A percentile compares a stretch with the other conserved stretches of the same genome.
These are phyloP conservation scores for Achlya hypogyna DNA, from an alignment of 352 stramenopile species.

Conservation along the genomic window DNA sequence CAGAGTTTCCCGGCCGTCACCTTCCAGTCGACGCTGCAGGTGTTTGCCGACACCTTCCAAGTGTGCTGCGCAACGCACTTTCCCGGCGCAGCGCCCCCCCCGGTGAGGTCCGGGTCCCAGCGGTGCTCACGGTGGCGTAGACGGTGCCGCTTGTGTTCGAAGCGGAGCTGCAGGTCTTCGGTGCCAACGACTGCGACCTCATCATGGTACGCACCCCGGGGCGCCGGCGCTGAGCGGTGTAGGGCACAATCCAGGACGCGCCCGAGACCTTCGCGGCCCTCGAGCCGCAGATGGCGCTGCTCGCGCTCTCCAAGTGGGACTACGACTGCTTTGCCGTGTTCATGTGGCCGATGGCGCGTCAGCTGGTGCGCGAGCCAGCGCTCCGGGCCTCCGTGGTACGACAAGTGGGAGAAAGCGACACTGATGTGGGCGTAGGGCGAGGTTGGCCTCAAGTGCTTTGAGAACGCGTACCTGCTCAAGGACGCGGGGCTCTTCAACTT, in stretches of 20 bases:
- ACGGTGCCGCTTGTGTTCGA: conserved; percentile 6
- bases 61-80: conserved; percentile 34
- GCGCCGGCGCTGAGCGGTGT: conserved; percentile 27
- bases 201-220: conserved; percentile 32
- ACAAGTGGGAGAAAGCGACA: background rate
- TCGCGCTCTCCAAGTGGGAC: conserved; percentile 58
- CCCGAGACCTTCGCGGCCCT: conserved; percentile 21
- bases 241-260: background rate
- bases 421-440: conserved; percentile 17
- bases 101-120: background rate
- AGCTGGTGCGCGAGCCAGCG: background rate
- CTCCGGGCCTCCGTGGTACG: conserved; percentile 21
- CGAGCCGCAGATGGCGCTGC: conserved; percentile 36
- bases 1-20: conserved; percentile 24
- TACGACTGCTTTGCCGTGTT: conserved; percentile 63
- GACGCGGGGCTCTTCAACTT: conserved; percentile 21
- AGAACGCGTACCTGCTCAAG: conserved; percentile 51
- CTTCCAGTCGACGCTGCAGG: conserved; percentile 28
- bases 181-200: conserved; percentile 64
- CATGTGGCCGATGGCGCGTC: conserved; percentile 44
- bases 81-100: background rate
- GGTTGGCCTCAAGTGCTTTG: conserved; percentile 31
- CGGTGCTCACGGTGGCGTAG: background rate
- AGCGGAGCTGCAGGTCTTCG: conserved; percentile 39
- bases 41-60: conserved; percentile 52